A percentile compares a stretch with the other conserved stretches of the same genome.
Conservation (phyloP, 257 asterid species). For the Lantana camara region DNA sequence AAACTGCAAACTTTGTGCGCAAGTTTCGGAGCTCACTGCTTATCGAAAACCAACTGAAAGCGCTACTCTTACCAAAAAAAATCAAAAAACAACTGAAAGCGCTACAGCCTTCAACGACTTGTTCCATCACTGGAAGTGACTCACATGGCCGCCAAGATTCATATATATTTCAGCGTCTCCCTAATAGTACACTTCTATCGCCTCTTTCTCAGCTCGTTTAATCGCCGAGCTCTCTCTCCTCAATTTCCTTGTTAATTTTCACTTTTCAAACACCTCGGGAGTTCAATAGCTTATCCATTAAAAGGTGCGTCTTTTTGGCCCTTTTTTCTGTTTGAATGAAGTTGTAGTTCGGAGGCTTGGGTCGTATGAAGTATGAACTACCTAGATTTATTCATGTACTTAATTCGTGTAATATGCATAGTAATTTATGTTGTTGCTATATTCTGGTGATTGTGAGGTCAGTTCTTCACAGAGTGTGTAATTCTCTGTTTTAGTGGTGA, state of each 20-base stretch:
- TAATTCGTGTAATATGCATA: not conserved
- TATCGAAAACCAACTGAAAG: no score
- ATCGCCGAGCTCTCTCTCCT: not conserved
- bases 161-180: not conserved
- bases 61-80: no score
- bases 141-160: not conserved
- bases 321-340: not conserved
- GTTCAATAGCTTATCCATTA: constrained; percentile 10
- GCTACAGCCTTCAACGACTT: no score
- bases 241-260: not conserved
- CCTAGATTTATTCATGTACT: not conserved
- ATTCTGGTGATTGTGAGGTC: constrained; percentile 9
- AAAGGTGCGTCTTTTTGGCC: constrained; percentile 32
- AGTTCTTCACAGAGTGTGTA: not conserved
- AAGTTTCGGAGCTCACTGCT: no score
- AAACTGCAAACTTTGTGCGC: no score
- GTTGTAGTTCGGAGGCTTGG: not conserved
- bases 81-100: no score
- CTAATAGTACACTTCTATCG: no score
- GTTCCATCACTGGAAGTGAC: not conserved
- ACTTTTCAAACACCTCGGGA: constrained; percentile 20
- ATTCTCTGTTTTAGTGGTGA: not conserved
- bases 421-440: not conserved
- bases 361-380: not conserved
- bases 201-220: not conserved